Conservation (phyloP, 805 yeast genomes). For the Isabelozyma heimii region DNA sequence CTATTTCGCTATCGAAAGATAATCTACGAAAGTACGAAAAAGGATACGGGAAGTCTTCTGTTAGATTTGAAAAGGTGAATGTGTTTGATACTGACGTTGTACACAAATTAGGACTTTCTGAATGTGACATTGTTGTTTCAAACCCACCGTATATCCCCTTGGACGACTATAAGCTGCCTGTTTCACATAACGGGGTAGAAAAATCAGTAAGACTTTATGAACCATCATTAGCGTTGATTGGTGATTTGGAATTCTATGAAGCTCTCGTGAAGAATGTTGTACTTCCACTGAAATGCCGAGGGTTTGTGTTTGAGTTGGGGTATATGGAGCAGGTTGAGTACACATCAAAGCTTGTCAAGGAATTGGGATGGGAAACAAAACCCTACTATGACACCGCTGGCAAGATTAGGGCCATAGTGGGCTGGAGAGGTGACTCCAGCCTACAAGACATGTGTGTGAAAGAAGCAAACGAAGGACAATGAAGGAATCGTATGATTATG, state of each 20-base stretch:
- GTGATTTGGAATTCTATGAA: conserved; percentile 68
- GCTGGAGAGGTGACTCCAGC: conserved; percentile 43
- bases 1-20: conserved; percentile 47
- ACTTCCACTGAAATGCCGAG: conserved; percentile 40
- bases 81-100: conserved; percentile 7
- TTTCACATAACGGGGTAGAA: conserved; percentile 43
- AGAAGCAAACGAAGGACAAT: not conserved
- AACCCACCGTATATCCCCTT: conserved; percentile 87
- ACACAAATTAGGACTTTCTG: conserved; percentile 1
- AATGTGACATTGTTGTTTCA: conserved; percentile 60
- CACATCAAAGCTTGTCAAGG: conserved; percentile 22
- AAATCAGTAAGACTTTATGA: conserved; percentile 69
- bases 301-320: conserved; percentile 79
- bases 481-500: not conserved
- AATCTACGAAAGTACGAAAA: conserved; percentile 29
- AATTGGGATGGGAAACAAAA: conserved; percentile 48
- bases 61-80: conserved; percentile 11
- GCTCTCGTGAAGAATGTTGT: conserved; percentile 51
- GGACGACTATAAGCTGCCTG: conserved; percentile 37
- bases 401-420: conserved; percentile 59
- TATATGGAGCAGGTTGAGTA: conserved; percentile 51
- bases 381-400: conserved; percentile 49
- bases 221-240: conserved; percentile 77
- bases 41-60: not conserved
- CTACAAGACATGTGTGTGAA: not conserved